Evolutionary conservation across 768 basidiomycete species (phyloP).

Genomic region (Tricholoma matsutake): DNA sequence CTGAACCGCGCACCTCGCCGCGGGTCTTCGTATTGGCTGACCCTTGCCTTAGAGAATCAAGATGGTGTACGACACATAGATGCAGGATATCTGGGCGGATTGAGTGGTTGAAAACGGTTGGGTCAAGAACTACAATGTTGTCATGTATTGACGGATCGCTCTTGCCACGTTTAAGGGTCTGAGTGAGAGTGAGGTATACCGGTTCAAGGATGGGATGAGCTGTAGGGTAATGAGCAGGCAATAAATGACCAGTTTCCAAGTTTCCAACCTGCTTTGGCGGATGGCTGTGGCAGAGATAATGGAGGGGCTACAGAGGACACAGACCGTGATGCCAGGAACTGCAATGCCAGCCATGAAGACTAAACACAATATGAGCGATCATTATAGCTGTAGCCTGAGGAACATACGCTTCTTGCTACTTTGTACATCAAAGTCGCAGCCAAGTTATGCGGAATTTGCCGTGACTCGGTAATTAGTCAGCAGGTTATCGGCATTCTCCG

Average conservation of each 20-base stretch:
- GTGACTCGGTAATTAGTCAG: slow-evolving; percentile 32
- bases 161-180: slow-evolving; percentile 45
- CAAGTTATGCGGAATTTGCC: background rate
- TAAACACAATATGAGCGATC: background rate
- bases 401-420: slow-evolving; percentile 3
- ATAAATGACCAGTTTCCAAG: background rate
- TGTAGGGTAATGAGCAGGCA: slow-evolving; percentile 18
- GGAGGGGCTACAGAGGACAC: background rate
- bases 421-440: background rate
- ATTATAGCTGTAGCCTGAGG: background rate
- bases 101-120: slow-evolving; percentile 84
- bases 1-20: slow-evolving; percentile 85
- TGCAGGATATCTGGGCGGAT: slow-evolving; percentile 92
- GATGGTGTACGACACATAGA: slow-evolving; percentile 84
- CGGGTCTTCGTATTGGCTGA: slow-evolving; percentile 91
- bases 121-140: slow-evolving; percentile 62
- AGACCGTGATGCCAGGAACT: background rate
- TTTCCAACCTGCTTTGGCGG: slow-evolving; percentile 9
- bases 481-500: slow-evolving; percentile 28
- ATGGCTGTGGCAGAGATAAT: background rate
- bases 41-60: slow-evolving; percentile 88
- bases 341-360: background rate
- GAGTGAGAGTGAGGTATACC: slow-evolving; percentile 59
- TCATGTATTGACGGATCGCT: slow-evolving; percentile 38
- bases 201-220: slow-evolving; percentile 42